Evolutionary conservation across 139 green algal genomes (phyloP).

Genomic region (Tetradesmus lagerheimii): DNA sequence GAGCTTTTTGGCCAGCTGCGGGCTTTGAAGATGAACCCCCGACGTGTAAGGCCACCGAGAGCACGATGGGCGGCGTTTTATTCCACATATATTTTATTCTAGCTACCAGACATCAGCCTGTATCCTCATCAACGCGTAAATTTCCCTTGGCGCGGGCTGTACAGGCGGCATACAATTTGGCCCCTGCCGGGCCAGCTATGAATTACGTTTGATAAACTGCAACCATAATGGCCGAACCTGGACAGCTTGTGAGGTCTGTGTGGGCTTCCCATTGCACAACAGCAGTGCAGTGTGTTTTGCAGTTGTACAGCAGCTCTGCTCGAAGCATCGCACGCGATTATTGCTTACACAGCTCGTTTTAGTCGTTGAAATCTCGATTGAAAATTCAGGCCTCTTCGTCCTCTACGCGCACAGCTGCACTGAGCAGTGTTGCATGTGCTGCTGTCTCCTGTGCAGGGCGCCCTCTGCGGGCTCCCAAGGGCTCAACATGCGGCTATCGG

Average conservation of each 20-base stretch:
- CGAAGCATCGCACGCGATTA: background rate
- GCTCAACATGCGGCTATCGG: background rate
- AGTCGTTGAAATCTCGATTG: background rate
- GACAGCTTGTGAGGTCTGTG: background rate
- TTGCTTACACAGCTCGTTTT: background rate
- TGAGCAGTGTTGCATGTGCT: background rate
- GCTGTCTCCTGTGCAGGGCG: slow-evolving; percentile 1
- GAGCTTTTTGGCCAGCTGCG: no score
- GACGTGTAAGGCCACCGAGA: no score
- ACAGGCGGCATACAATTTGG: background rate
- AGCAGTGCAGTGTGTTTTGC: background rate
- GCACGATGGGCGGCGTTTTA: no score
- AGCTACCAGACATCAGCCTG: background rate
- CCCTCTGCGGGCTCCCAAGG: background rate
- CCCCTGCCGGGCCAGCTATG: background rate
- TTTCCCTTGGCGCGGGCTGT: background rate
- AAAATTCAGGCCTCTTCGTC: background rate
- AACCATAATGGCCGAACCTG: background rate
- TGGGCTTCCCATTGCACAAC: background rate
- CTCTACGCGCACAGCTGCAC: background rate
- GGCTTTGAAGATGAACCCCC: no score
- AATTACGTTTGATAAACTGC: background rate
- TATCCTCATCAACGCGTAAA: background rate
- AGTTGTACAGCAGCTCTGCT: background rate
- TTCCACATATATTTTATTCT: background rate